Evolutionary conservation across 306 rosid genomes (phyloP), one percentile per base, ranked within the genome.

Genomic region (Vigna nakashimae): DNA sequence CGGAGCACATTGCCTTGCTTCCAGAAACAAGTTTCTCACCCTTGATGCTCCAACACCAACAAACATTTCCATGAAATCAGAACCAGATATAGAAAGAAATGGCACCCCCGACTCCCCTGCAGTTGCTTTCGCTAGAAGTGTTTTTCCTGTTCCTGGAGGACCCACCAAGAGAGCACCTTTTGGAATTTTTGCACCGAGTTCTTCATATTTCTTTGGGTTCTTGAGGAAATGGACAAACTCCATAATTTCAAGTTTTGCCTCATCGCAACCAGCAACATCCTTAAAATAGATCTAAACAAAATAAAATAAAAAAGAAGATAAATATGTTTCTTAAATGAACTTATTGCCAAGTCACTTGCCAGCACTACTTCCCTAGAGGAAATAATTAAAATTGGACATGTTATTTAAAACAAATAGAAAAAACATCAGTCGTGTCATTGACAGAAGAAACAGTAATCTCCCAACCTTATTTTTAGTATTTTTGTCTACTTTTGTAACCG

Each of bases 81-180:
- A 95, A 74, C 98, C 98, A 78, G 98, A 77, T 66, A 95, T 92
- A 15, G 98, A 92, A n/a, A 92, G 91, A 78, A 95, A 95, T 3
- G 98, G 98, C 71, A 92, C 98, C 71, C 85, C 98, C 69, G 98
- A 95, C 79, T 95, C 98, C 76, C 98, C 98, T 11, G 98, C 98
- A 79, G 98, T 92, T 43, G 98, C 98, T 88, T 95, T 95, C 8
- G 98, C 98, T 72, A 95, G 84, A 73, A 95, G 95, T 69, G 98
- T 95, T 89, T 95, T 95, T 69, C 98, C 98, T 14, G 98, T 95
- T 42, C 98, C 98, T 2, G 98, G 98, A 74, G 98, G 98, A 53
- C 98, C 98, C 1, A 92, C 98, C 78, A 95, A 81, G 71, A 95
- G 93, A 69, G 98, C 98, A 63, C 98, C 98, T 83, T 95, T 95